Evolutionary conservation across 768 basidiomycete genomes (phyloP).

Genomic region (Suillus clintonianus): DNA sequence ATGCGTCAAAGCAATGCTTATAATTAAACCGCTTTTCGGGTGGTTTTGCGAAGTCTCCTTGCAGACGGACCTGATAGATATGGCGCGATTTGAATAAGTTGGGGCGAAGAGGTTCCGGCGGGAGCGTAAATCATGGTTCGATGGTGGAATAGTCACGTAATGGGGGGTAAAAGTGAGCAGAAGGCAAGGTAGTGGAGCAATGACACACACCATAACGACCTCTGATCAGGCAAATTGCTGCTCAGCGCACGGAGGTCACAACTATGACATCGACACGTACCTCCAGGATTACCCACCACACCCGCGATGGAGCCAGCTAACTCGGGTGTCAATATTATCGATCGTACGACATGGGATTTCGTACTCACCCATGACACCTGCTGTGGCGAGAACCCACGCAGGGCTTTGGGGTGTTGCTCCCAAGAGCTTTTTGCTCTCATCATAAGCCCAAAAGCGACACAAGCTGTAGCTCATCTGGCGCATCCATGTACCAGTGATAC

Average conservation of each 20-base stretch:
- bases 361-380: conserved; percentile 83
- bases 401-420: conserved; percentile 69
- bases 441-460: conserved; percentile 93
- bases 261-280: conserved; percentile 35
- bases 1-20: conserved; percentile 85
- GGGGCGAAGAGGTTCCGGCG: not conserved
- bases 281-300: conserved; percentile 86
- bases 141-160: conserved; percentile 9
- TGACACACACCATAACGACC: conserved; percentile 62
- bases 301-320: conserved; percentile 85
- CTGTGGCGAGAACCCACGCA: conserved; percentile 77
- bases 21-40: conserved; percentile 89
- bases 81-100: not conserved
- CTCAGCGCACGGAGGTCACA: not conserved
- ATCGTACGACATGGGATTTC: not conserved
- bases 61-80: conserved; percentile 63
- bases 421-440: conserved; percentile 83
- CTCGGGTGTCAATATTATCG: not conserved
- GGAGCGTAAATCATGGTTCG: not conserved
- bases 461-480: conserved; percentile 92
- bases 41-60: conserved; percentile 88
- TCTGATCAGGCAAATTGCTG: conserved; percentile 39
- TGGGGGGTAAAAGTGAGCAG: not conserved
- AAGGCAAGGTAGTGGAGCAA: conserved; percentile 1
- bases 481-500: conserved; percentile 86